These are phyloP conservation scores for Lanmaoa pseudosensibilis DNA, from an alignment of 768 basidiomycete genomes.

Conservation along the genomic window DNA sequence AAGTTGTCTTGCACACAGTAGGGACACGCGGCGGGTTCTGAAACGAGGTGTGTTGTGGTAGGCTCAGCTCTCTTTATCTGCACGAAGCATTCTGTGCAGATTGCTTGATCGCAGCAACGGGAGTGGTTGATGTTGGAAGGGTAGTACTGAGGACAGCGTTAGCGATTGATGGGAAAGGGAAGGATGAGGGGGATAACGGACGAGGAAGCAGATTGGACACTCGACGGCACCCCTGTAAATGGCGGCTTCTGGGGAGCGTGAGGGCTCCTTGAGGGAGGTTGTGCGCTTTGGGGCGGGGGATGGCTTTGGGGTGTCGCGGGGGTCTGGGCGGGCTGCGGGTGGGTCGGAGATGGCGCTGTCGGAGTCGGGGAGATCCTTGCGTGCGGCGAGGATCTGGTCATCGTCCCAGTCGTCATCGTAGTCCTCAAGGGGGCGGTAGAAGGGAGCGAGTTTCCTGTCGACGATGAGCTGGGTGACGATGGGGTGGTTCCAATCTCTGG, in stretches of 20 bases:
- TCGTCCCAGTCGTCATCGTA: constrained; percentile 88
- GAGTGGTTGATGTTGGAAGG: constrained; percentile 97
- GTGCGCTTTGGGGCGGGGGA: constrained; percentile 51
- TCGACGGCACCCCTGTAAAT: constrained; percentile 85
- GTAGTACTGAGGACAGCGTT: constrained; percentile 71
- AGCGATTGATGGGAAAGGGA: constrained; percentile 13
- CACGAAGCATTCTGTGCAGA: constrained; percentile 99
- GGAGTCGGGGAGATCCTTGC: constrained; percentile 63
- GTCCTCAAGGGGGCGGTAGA: constrained; percentile 95
- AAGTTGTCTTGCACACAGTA: constrained; percentile 98
- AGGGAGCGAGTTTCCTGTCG: constrained; percentile 88
- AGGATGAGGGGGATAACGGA: constrained; percentile 41
- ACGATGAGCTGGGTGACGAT: constrained; percentile 86
- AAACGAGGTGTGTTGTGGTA: constrained; percentile 91
- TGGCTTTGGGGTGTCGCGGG: constrained; percentile 24
- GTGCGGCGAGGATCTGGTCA: constrained; percentile 78
- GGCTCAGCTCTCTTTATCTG: constrained; percentile 98
- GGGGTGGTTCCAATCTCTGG: constrained; percentile 86
- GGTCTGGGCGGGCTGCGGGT: constrained; percentile 34
- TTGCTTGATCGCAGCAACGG: constrained; percentile 96
- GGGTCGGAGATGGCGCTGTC: constrained; percentile 45
- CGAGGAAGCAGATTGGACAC: constrained; percentile 98
- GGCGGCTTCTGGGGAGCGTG: constrained; percentile 67
- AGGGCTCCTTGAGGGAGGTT: constrained; percentile 59
- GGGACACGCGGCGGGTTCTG: constrained; percentile 95